Evolutionary conservation across 768 basidiomycete genomes (phyloP).

Genomic region (Dioszegia crocea): DNA sequence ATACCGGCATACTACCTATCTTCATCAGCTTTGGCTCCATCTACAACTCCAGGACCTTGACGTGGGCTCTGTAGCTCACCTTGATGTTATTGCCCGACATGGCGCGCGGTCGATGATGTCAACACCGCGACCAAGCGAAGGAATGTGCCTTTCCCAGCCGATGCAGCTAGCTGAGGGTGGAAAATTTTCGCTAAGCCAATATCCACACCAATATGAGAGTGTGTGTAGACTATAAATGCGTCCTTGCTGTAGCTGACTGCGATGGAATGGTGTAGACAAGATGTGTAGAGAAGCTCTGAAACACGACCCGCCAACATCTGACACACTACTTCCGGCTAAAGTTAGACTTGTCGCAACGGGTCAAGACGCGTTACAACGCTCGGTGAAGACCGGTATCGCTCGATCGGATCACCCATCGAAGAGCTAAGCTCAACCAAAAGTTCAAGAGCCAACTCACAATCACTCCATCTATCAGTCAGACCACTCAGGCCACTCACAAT

Average conservation of each 20-base stretch:
- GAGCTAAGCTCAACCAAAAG: background rate
- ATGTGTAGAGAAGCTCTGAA: background rate
- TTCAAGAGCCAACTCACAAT: background rate
- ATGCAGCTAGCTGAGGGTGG: background rate
- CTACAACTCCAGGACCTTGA: background rate
- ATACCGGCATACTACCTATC: constrained; percentile 91
- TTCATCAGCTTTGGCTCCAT: constrained; percentile 8
- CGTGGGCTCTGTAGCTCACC: constrained; percentile 19
- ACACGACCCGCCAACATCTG: constrained; percentile 1
- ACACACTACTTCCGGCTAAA: background rate
- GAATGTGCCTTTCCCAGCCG: background rate
- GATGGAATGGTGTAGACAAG: background rate
- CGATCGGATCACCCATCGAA: background rate
- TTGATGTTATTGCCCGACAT: constrained; percentile 50
- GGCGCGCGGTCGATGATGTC: background rate
- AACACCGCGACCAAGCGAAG: background rate
- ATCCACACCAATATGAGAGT: background rate
- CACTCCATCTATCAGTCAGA: too few species aligned
- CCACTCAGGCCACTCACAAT: too few species aligned
- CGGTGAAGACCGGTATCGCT: too few species aligned
- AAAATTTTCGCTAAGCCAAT: too few species aligned
- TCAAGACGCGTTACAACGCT: background rate
- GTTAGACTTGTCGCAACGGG: background rate
- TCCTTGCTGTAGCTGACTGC: background rate
- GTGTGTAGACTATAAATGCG: background rate